A percentile compares a stretch with the other conserved stretches of the same genome.
These are phyloP conservation scores for Leptodontidium sp. DNA, from an alignment of 2,329 filamentous ascomycete genomes.

Conservation along the genomic window DNA sequence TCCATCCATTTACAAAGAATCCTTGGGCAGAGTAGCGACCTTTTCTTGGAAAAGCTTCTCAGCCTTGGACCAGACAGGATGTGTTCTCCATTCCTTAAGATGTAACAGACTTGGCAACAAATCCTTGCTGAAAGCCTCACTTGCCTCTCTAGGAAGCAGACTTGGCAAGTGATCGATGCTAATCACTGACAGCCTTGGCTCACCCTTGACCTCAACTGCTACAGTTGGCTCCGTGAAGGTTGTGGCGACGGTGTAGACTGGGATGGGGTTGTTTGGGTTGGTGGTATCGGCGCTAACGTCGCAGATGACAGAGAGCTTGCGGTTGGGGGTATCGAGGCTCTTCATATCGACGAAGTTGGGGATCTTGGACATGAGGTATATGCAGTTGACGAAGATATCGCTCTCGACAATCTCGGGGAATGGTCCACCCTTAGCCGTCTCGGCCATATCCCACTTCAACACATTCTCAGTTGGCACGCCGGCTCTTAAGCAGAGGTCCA, in stretches of 20 bases:
- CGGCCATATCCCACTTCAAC: slow-evolving; percentile 75
- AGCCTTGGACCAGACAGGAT: slow-evolving; percentile 84
- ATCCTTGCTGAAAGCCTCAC: slow-evolving; percentile 82
- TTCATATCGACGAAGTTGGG: slow-evolving; percentile 81
- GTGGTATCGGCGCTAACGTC: slow-evolving; percentile 81
- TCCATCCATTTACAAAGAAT: slow-evolving; percentile 16
- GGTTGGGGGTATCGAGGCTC: slow-evolving; percentile 70
- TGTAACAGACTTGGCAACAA: slow-evolving; percentile 80
- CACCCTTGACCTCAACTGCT: slow-evolving; percentile 67
- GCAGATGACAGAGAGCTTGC: slow-evolving; percentile 81
- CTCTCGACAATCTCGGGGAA: slow-evolving; percentile 80
- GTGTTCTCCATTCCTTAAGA: slow-evolving; percentile 76
- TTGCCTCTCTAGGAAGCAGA: slow-evolving; percentile 85
- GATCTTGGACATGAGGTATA: slow-evolving; percentile 82
- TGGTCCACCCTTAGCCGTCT: slow-evolving; percentile 75
- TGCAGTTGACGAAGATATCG: slow-evolving; percentile 86
- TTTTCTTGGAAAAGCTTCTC: slow-evolving; percentile 87
- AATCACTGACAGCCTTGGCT: slow-evolving; percentile 75
- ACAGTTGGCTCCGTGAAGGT: slow-evolving; percentile 92
- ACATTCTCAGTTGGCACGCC: slow-evolving; percentile 77
- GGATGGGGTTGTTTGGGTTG: slow-evolving; percentile 72
- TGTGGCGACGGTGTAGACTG: slow-evolving; percentile 84
- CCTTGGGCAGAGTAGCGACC: slow-evolving; percentile 70
- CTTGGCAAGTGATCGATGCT: slow-evolving; percentile 87
- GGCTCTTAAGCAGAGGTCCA: slow-evolving; percentile 78